Conservation (phyloP, 768 basidiomycete species). For the Pholiota conissans region DNA sequence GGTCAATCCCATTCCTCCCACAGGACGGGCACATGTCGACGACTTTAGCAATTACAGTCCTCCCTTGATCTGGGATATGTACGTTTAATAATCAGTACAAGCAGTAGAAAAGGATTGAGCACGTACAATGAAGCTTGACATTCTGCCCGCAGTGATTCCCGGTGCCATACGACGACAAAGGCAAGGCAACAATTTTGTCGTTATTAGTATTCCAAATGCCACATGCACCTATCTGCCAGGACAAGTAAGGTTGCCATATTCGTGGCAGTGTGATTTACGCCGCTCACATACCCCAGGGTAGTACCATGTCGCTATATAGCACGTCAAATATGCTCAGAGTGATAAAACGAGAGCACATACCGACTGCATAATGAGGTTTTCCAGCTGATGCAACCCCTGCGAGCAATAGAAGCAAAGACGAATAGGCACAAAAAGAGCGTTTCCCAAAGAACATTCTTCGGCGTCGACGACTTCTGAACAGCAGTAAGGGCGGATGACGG, state of each 20-base stretch:
- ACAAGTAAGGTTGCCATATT: neutral
- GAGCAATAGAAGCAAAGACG: neutral
- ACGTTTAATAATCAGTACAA: neutral
- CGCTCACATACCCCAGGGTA: slow-evolving; percentile 13
- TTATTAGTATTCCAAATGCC: slow-evolving; percentile 17
- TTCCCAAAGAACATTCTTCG: neutral
- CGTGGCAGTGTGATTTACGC: neutral
- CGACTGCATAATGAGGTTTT: neutral
- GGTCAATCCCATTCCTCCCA: slow-evolving; percentile 24
- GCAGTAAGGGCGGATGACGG: neutral
- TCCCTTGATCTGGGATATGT: slow-evolving; percentile 22
- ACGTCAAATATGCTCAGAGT: neutral
- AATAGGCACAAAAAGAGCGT: neutral
- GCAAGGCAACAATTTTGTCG: slow-evolving; percentile 24
- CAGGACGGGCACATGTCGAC: slow-evolving; percentile 32
- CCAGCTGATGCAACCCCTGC: neutral
- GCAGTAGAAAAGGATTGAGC: neutral
- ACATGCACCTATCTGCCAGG: slow-evolving; percentile 24
- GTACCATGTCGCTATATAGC: slow-evolving; percentile 1
- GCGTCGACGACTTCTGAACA: neutral
- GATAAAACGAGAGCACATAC: neutral
- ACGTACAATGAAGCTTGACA: slow-evolving; percentile 22
- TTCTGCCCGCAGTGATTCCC: slow-evolving; percentile 19
- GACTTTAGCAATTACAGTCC: slow-evolving; percentile 21
- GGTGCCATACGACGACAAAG: slow-evolving; percentile 16